Evolutionary conservation across 352 stramenopile genomes (phyloP).

Genomic region (Pythium apleroticum): DNA sequence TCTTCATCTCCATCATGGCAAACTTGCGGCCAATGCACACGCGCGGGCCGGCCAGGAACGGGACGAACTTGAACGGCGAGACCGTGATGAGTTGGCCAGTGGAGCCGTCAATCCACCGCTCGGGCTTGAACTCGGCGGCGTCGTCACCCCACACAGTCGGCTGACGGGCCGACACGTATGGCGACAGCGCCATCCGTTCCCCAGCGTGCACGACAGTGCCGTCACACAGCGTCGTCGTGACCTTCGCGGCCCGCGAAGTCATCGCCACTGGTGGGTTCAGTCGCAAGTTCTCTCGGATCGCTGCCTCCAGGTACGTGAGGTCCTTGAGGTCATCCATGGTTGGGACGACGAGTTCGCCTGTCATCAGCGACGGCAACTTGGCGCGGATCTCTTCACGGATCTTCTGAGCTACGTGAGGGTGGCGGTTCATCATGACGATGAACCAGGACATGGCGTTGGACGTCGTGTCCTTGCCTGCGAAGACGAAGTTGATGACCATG

Average conservation of each 20-base stretch:
- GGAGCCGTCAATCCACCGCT: slow-evolving; percentile 33
- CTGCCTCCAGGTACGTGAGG: slow-evolving; percentile 61
- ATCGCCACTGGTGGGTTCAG: slow-evolving; percentile 60
- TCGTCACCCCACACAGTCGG: slow-evolving; percentile 39
- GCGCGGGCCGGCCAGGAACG: slow-evolving; percentile 56
- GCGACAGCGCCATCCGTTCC: slow-evolving; percentile 26
- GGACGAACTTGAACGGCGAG: slow-evolving; percentile 35
- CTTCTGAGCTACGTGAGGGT: slow-evolving; percentile 49
- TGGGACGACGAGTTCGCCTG: slow-evolving; percentile 20
- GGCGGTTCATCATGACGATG: slow-evolving; percentile 52
- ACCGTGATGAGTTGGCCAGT: slow-evolving; percentile 19
- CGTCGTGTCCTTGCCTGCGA: slow-evolving; percentile 75
- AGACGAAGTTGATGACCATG: slow-evolving; percentile 74
- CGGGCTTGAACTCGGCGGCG: slow-evolving; percentile 33
- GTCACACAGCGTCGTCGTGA: slow-evolving; percentile 40
- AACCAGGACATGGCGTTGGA: slow-evolving; percentile 67
- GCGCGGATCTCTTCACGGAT: slow-evolving; percentile 59
- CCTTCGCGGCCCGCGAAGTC: slow-evolving; percentile 41
- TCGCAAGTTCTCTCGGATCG: slow-evolving; percentile 64
- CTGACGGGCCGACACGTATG: slow-evolving; percentile 33
- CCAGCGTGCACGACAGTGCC: slow-evolving; percentile 42
- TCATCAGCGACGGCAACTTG: slow-evolving; percentile 26
- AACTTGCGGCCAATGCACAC: slow-evolving; percentile 58
- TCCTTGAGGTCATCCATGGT: slow-evolving; percentile 44
- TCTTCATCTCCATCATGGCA: slow-evolving; percentile 63